Evolutionary conservation across 2,329 filamentous ascomycete genomes (phyloP), one percentile per base, ranked within the genome.

Genomic region (Scedosporium dehoogii): DNA sequence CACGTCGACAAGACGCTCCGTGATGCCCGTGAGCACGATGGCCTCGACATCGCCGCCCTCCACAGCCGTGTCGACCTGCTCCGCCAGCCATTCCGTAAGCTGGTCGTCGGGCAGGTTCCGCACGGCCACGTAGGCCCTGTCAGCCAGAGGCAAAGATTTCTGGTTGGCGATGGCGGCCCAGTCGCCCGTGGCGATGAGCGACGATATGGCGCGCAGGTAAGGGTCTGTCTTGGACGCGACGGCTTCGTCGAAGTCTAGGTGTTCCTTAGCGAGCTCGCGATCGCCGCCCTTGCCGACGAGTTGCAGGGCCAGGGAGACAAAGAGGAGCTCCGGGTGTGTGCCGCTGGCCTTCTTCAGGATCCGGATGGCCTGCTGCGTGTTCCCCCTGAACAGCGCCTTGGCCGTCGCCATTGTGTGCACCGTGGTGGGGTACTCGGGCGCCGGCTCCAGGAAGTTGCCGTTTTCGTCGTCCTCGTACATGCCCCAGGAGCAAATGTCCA

Each of bases 161-260:
- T 92, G 89, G 66, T 87, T 83, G 46, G 89, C 86, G 48, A 94
- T 88, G 48, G 83, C 81, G 18, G 82, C 78, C 91, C 91, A 94
- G 71, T 91, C 83, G 4, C 88, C 87, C 0, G 86, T 90, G 9
- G 87, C 86, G 64, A 94, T 89, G 66, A 90, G 86, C 3, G 87
- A 86, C 25, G 91, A 90, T 58, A 94, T 88, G 5, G 89, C 90
- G 62, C 90, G 87, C 25, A 94, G 81, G 70, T 92, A 93, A 0
- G 90, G 87, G 68, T 94, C 89, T 0, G 87, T 85, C 64, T 88
- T 83, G 63, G 82, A 84, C 27, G 85, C 82, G 14, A 84, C 78
- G 2, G 76, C 76, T 63, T 83, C 81, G 69, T 85, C 83, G 67
- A 85, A 83, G 67, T 85, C 82, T 25, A 85, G 76, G 64, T 81